Percentiles rank a stretch among this genome's conserved stretches.
Evolutionary conservation across 768 basidiomycete species (phyloP).

Genomic region (Wakefieldia striispora): DNA sequence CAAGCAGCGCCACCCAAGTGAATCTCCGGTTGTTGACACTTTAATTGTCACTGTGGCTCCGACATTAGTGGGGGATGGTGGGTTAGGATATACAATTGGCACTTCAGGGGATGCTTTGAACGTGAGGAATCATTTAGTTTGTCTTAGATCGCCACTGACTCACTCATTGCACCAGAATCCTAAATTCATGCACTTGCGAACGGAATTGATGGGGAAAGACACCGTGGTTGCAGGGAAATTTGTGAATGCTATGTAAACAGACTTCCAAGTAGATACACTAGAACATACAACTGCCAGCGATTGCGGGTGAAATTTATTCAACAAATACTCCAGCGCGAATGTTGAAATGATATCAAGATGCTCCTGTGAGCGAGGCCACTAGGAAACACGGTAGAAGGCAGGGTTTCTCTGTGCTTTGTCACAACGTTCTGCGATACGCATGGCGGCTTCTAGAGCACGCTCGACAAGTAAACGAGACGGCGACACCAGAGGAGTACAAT

Average conservation of each 20-base stretch:
- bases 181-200: constrained; percentile 27
- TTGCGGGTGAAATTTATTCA: neutral
- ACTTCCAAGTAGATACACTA: neutral
- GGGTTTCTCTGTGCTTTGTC: constrained; percentile 59
- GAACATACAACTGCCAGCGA: neutral
- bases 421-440: constrained; percentile 58
- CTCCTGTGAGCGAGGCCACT: neutral
- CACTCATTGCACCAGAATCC: constrained; percentile 15
- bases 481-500: constrained; percentile 47
- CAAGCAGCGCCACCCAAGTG: constrained; percentile 2
- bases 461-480: constrained; percentile 53
- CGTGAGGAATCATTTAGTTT: constrained; percentile 6
- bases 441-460: constrained; percentile 54
- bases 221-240: constrained; percentile 30
- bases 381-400: constrained; percentile 36
- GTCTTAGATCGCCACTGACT: neutral
- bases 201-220: constrained; percentile 33
- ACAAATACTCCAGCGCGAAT: neutral
- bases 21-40: constrained; percentile 53
- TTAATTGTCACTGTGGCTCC: constrained; percentile 88
- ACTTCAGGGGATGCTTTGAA: constrained; percentile 13
- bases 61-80: constrained; percentile 71
- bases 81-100: constrained; percentile 51
- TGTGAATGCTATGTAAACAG: neutral
- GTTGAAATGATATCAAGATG: constrained; percentile 1